Evolutionary conservation across 2,329 filamentous ascomycete genomes (phyloP).

Genomic region (Fusarium sp.): DNA sequence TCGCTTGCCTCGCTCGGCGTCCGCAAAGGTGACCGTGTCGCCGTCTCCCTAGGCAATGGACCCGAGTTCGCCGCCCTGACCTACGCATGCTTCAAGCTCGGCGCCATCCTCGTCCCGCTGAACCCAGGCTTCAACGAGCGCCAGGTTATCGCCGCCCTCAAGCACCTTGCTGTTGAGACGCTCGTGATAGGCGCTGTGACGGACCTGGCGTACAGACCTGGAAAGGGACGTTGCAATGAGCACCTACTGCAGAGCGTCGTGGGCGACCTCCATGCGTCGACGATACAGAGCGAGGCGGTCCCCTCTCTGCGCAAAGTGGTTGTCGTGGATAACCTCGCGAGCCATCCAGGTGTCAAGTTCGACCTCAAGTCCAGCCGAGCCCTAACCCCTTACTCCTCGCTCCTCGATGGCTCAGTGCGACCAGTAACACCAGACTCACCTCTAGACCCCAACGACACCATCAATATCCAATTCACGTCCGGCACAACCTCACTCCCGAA

Average conservation of each 20-base stretch:
- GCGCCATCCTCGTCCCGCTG: slow-evolving; percentile 92
- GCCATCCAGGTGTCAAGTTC: slow-evolving; percentile 63
- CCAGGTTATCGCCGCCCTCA: slow-evolving; percentile 85
- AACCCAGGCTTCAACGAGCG: slow-evolving; percentile 89
- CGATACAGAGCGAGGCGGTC: slow-evolving; percentile 64
- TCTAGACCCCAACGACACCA: slow-evolving; percentile 76
- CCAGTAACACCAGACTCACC: slow-evolving; percentile 61
- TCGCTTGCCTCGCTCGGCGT: slow-evolving; percentile 81
- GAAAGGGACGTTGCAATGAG: slow-evolving; percentile 68
- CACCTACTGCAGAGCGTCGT: slow-evolving; percentile 63
- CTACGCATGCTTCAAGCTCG: slow-evolving; percentile 94
- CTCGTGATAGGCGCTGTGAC: slow-evolving; percentile 91
- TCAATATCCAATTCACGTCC: slow-evolving; percentile 97
- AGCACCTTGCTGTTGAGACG: slow-evolving; percentile 80
- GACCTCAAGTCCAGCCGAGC: slow-evolving; percentile 58
- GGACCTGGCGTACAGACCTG: slow-evolving; percentile 79
- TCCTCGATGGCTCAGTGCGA: slow-evolving; percentile 55
- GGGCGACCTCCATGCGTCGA: slow-evolving; percentile 57
- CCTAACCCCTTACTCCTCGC: slow-evolving; percentile 62
- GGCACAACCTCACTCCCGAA: slow-evolving; percentile 95
- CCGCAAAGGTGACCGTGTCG: slow-evolving; percentile 86
- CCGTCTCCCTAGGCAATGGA: slow-evolving; percentile 88
- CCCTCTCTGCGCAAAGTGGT: slow-evolving; percentile 81
- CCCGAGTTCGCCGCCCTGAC: slow-evolving; percentile 87
- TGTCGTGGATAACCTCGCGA: slow-evolving; percentile 81